These are phyloP conservation scores for Candida dubliniensis DNA, from an alignment of 1,139 yeast species.

Conservation along the genomic window DNA sequence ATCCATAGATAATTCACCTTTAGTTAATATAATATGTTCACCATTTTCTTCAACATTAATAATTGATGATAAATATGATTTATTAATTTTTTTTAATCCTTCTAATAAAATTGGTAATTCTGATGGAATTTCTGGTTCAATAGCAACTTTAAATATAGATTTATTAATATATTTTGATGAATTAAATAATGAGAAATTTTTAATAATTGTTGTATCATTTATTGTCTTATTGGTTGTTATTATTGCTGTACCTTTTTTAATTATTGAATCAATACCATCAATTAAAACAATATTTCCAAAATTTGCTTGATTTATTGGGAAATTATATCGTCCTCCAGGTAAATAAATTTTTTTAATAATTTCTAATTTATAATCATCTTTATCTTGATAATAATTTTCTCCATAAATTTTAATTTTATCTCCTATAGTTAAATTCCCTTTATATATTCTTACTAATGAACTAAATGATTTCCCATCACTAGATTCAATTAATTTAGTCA, in stretches of 20 bases:
- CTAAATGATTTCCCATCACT: conserved; percentile 46
- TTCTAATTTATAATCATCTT: conserved; percentile 51
- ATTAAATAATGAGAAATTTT: conserved; percentile 26
- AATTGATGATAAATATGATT: conserved; percentile 63
- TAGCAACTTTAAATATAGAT: conserved; percentile 76
- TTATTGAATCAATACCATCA: conserved; percentile 59
- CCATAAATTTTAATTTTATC: conserved; percentile 57
- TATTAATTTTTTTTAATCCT: conserved; percentile 62
- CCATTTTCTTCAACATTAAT: conserved; percentile 86
- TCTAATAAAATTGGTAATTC: conserved; percentile 73
- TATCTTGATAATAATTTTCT: conserved; percentile 51
- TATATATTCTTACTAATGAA: conserved; percentile 60
- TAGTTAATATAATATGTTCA: conserved; percentile 75
- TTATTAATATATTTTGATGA: conserved; percentile 46
- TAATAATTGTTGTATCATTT: conserved; percentile 12
- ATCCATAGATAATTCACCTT: conserved; percentile 89
- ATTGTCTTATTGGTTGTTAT: conserved; percentile 11
- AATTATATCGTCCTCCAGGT: conserved; percentile 70
- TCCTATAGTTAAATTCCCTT: conserved; percentile 57
- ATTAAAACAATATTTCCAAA: conserved; percentile 70
- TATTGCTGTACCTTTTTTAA: conserved; percentile 58
- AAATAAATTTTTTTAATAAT: conserved; percentile 52
- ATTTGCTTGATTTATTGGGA: conserved; percentile 53
- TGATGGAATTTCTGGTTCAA: conserved; percentile 79
- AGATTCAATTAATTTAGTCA: conserved; percentile 60